A percentile compares a stretch with the other conserved stretches of the same genome.
These are phyloP conservation scores for Dictyostelium firmibasis DNA, from an alignment of 78 protist species.

Conservation along the genomic window DNA sequence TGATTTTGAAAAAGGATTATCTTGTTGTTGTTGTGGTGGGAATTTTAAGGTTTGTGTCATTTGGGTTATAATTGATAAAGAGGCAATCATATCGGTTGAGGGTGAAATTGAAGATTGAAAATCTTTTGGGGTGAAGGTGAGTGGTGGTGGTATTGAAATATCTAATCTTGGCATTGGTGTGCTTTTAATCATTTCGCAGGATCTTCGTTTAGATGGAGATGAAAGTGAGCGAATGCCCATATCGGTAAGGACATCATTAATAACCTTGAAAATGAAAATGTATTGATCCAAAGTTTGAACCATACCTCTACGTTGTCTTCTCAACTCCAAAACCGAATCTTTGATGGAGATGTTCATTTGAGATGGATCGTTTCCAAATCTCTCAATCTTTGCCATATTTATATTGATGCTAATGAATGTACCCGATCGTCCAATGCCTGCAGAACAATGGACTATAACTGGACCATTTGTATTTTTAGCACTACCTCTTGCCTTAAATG, in stretches of 20 bases:
- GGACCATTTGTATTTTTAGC: slow-evolving; percentile 72
- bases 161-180: slow-evolving; percentile 65
- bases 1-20: slow-evolving; percentile 63
- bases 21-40: slow-evolving; percentile 29
- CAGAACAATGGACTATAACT: slow-evolving; percentile 88
- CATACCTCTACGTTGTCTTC: slow-evolving; percentile 83
- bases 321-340: slow-evolving; percentile 40
- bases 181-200: slow-evolving; percentile 37
- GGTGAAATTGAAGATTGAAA: slow-evolving; percentile 47
- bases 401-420: slow-evolving; percentile 84
- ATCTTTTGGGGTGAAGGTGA: slow-evolving; percentile 48
- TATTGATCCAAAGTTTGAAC: slow-evolving; percentile 86
- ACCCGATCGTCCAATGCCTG: slow-evolving; percentile 90
- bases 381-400: slow-evolving; percentile 58
- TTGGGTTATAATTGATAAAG: slow-evolving; percentile 48
- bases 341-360: background rate
- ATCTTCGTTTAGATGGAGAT: slow-evolving; percentile 61
- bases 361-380: slow-evolving; percentile 23
- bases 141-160: slow-evolving; percentile 33
- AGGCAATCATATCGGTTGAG: slow-evolving; percentile 18
- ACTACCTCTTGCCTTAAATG: slow-evolving; percentile 57
- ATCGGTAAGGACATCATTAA: slow-evolving; percentile 68
- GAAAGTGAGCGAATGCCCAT: slow-evolving; percentile 55
- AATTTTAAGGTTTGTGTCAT: slow-evolving; percentile 62
- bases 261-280: slow-evolving; percentile 60